phyloP scores from a whole-genome alignment of 805 yeast species.

The Ogataea salicorniae region DNA sequence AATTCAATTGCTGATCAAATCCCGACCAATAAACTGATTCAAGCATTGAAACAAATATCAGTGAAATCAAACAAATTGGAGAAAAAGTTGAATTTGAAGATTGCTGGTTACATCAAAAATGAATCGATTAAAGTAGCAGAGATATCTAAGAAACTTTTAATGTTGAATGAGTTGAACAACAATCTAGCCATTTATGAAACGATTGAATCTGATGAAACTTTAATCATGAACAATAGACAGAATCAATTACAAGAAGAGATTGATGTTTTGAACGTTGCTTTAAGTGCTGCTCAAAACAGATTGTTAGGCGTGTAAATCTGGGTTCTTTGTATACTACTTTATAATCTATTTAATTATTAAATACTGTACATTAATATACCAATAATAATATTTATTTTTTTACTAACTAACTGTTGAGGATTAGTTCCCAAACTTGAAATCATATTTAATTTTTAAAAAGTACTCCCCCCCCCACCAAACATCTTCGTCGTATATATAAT shows the following conservation, averaged over 20 bases:
- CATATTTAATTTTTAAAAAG: too few species aligned
- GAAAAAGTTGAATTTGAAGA: neutral
- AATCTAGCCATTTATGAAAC: conserved; percentile 7
- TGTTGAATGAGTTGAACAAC: conserved; percentile 7
- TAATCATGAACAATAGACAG: conserved; percentile 7
- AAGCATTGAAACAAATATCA: neutral
- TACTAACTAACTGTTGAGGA: too few species aligned
- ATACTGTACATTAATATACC: too few species aligned
- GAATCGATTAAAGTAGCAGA: conserved; percentile 7
- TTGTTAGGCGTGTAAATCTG: neutral
- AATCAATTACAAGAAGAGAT: conserved; percentile 5
- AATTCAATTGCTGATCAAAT: neutral
- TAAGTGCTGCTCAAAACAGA: conserved; percentile 7
- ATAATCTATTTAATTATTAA: too few species aligned
- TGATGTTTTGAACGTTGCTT: conserved; percentile 7
- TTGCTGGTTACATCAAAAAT: conserved; percentile 29
- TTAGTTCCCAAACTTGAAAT: too few species aligned
- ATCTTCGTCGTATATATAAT: too few species aligned
- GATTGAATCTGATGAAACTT: conserved; percentile 7
- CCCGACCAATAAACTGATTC: neutral
- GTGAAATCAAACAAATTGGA: neutral
- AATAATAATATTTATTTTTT: too few species aligned
- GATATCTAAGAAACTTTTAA: conserved; percentile 5
- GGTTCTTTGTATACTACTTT: too few species aligned
- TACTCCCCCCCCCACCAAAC: too few species aligned